Evolutionary conservation across 441 rosid species (phyloP).

Genomic region (Viola pubescens): DNA sequence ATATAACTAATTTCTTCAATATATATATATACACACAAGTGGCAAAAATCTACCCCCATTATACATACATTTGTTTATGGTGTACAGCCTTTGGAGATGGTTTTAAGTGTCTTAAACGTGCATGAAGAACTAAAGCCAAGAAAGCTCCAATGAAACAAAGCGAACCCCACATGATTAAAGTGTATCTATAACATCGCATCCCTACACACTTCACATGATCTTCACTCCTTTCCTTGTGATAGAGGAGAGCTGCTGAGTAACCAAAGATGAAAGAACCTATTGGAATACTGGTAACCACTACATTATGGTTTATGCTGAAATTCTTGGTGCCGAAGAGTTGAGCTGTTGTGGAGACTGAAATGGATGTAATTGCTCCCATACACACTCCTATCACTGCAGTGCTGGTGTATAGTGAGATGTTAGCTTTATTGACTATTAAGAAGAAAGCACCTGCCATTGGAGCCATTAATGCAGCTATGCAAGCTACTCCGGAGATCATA

Average conservation of each 20-base stretch:
- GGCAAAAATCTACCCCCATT: too few relatives aligned
- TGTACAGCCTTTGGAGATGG: too few relatives aligned
- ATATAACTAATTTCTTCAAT: too few relatives aligned
- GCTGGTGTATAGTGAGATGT: constrained; percentile 42
- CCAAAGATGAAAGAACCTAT: constrained; percentile 71
- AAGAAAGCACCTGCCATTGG: constrained; percentile 64
- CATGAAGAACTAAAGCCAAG: constrained; percentile 41
- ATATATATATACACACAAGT: too few relatives aligned
- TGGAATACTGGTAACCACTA: constrained; percentile 20
- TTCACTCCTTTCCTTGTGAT: constrained; percentile 29
- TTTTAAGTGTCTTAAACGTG: constrained; percentile 28
- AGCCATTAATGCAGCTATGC: constrained; percentile 44
- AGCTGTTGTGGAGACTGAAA: constrained; percentile 55
- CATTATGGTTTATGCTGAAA: constrained; percentile 33
- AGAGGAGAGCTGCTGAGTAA: constrained; percentile 52
- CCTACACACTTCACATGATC: constrained; percentile 55
- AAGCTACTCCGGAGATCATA: constrained; percentile 45
- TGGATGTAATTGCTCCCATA: constrained; percentile 67
- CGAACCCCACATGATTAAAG: constrained; percentile 64
- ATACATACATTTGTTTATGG: too few relatives aligned
- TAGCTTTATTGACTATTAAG: constrained; percentile 38
- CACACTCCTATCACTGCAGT: constrained; percentile 60
- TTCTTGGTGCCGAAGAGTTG: constrained; percentile 64
- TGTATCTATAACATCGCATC: constrained; percentile 42
- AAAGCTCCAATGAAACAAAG: constrained; percentile 47